Conservation (phyloP, 208 protist genomes). For the Tritrichomonas foetus region DNA sequence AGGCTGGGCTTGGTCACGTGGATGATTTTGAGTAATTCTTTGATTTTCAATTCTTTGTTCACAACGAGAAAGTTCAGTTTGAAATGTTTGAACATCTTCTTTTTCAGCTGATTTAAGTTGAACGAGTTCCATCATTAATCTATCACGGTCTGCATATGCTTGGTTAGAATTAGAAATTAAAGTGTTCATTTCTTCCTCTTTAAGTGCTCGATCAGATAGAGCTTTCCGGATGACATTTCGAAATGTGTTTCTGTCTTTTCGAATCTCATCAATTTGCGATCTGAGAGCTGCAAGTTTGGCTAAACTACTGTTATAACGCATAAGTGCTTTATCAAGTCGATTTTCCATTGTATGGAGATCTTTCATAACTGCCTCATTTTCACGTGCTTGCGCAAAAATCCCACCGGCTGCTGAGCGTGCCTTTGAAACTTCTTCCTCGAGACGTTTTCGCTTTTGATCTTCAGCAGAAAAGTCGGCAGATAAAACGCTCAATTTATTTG, state of each 20-base stretch:
- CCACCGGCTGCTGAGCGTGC: not conserved
- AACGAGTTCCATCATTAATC: not conserved
- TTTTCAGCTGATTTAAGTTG: not conserved
- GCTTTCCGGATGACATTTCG: not conserved
- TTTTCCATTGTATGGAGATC: conserved; percentile 21
- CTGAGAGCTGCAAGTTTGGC: not conserved
- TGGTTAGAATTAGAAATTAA: not conserved
- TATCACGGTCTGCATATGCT: not conserved
- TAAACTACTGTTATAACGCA: conserved; percentile 13
- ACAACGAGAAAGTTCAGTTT: not conserved
- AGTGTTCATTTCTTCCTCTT: not conserved
- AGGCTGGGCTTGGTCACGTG: not conserved
- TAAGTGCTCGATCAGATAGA: not conserved
- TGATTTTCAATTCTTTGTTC: not conserved
- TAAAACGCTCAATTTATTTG: conserved; percentile 25
- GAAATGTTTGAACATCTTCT: not conserved
- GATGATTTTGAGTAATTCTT: not conserved
- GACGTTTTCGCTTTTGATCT: not conserved
- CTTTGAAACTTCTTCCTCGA: conserved; percentile 35
- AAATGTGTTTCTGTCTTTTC: conserved; percentile 10
- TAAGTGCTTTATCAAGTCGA: not conserved
- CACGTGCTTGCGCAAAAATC: not conserved
- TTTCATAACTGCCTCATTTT: not conserved
- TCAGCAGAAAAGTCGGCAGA: not conserved
- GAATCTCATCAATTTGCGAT: not conserved